A percentile compares a stretch with the other conserved stretches of the same genome.
Evolutionary conservation across 2,329 filamentous ascomycete species (phyloP).

Genomic region (Xylariaceae sp.): DNA sequence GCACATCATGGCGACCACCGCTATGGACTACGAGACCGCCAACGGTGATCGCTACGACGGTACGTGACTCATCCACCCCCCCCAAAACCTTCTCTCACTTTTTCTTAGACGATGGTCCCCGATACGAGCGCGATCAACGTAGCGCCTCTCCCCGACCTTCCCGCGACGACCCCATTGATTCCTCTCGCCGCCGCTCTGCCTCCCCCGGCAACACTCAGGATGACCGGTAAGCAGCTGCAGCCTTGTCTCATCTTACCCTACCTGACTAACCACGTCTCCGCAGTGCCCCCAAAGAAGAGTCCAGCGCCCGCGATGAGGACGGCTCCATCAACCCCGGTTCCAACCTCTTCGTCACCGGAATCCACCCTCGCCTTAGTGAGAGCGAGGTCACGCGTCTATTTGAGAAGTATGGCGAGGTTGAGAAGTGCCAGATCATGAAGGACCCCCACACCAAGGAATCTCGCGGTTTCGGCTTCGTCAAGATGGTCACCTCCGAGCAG

Average conservation of each 20-base stretch:
- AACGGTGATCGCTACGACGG: constrained; percentile 65
- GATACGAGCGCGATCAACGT: constrained; percentile 63
- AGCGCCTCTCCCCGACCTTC: constrained; percentile 60
- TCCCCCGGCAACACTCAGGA: constrained; percentile 52
- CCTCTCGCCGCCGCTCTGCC: constrained; percentile 55
- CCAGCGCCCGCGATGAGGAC: constrained; percentile 63
- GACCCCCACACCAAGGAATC: constrained; percentile 98
- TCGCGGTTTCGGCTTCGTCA: constrained; percentile 97
- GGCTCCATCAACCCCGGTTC: constrained; percentile 88
- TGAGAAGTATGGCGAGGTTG: constrained; percentile 97
- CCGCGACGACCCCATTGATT: constrained; percentile 58
- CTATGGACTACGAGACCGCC: constrained; percentile 68
- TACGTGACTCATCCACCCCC: constrained; percentile 34
- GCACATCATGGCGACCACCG: constrained; percentile 55
- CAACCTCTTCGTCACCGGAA: constrained; percentile 98
- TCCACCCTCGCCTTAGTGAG: constrained; percentile 87
- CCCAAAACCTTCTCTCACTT: not conserved
- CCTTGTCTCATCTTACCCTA: not conserved
- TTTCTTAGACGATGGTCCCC: constrained; percentile 58
- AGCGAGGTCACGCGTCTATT: constrained; percentile 91
- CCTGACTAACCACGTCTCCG: constrained; percentile 12
- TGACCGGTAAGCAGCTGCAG: constrained; percentile 41
- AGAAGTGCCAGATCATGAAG: constrained; percentile 99
- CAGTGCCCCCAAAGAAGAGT: constrained; percentile 51
- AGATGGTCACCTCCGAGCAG: constrained; percentile 94